Conservation (phyloP, 495 filamentous ascomycete species). For the Penicillium waksmanii region DNA sequence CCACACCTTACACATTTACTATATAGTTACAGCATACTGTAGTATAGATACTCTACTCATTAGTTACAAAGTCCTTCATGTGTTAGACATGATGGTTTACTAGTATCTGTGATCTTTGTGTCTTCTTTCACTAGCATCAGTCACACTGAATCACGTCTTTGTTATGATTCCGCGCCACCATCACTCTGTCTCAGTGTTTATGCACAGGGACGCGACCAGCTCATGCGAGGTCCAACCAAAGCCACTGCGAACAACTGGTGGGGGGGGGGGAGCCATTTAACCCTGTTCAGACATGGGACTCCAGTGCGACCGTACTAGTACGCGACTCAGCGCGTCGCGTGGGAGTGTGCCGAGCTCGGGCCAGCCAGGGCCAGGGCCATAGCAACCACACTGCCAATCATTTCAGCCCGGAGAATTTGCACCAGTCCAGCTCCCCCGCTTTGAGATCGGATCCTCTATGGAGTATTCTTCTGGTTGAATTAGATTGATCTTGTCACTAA, state of each 20-base stretch:
- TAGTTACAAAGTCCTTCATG: too few species aligned
- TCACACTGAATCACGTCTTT: conserved; percentile 7
- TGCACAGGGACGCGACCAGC: neutral
- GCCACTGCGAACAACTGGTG: neutral
- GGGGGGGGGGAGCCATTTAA: neutral
- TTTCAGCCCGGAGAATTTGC: conserved; percentile 11
- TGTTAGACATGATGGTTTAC: neutral
- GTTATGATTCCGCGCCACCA: conserved; percentile 8
- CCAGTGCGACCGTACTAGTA: neutral
- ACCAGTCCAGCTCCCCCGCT: neutral
- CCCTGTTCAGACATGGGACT: neutral
- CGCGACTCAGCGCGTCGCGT: conserved; percentile 11
- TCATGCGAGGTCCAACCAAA: conserved; percentile 1
- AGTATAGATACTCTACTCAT: too few species aligned
- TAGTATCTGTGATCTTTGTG: neutral
- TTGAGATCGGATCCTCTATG: too few species aligned
- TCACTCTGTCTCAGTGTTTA: conserved; percentile 24
- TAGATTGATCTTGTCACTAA: too few species aligned
- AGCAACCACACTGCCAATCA: conserved; percentile 17
- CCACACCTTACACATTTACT: neutral
- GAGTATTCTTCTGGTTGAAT: too few species aligned
- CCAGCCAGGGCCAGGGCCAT: conserved; percentile 9
- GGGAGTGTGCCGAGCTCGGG: conserved; percentile 21
- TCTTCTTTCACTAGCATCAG: neutral
- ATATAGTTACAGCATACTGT: neutral